These are phyloP conservation scores for Penstemon davidsonii DNA, from an alignment of 257 asterid species.

Conservation along the genomic window DNA sequence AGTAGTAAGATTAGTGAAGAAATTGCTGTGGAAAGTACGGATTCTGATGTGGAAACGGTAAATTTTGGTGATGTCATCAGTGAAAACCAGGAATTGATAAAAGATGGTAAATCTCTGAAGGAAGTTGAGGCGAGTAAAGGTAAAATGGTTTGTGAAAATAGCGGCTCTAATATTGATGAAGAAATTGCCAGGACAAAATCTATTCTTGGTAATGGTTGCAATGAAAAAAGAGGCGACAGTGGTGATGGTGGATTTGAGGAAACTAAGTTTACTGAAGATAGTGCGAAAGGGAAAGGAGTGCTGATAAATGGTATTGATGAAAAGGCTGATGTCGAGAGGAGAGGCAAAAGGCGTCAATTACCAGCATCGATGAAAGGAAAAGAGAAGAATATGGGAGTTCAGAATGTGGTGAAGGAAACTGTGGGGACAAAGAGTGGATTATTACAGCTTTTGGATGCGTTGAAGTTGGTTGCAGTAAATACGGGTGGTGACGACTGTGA, in stretches of 20 bases:
- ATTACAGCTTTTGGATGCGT: conserved; percentile 24
- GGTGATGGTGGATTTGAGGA: conserved; percentile 13
- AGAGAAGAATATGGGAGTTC: conserved; percentile 21
- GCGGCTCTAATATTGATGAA: neutral
- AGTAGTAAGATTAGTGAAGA: conserved; percentile 7
- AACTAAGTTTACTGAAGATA: neutral
- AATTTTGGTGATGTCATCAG: neutral
- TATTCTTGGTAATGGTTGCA: conserved; percentile 10
- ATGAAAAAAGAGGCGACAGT: conserved; percentile 2
- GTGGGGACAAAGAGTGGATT: conserved; percentile 22
- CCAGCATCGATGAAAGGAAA: conserved; percentile 34
- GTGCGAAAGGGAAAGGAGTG: neutral
- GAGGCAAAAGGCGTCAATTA: conserved; percentile 31
- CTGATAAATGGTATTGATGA: conserved; percentile 2
- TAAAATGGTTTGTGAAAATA: conserved; percentile 12
- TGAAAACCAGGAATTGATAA: conserved; percentile 11
- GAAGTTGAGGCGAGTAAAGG: neutral
- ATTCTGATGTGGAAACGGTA: too few species aligned
- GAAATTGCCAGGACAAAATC: conserved; percentile 3
- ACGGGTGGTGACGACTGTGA: neutral
- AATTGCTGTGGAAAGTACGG: neutral
- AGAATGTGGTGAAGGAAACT: conserved; percentile 2
- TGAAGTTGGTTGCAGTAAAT: conserved; percentile 24
- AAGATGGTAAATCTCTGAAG: conserved; percentile 2
- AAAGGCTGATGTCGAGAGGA: neutral